Evolutionary conservation across 73 alveolate genomes (phyloP), one percentile per base, ranked within the genome.

Genomic region (Paramecium caudatum): DNA sequence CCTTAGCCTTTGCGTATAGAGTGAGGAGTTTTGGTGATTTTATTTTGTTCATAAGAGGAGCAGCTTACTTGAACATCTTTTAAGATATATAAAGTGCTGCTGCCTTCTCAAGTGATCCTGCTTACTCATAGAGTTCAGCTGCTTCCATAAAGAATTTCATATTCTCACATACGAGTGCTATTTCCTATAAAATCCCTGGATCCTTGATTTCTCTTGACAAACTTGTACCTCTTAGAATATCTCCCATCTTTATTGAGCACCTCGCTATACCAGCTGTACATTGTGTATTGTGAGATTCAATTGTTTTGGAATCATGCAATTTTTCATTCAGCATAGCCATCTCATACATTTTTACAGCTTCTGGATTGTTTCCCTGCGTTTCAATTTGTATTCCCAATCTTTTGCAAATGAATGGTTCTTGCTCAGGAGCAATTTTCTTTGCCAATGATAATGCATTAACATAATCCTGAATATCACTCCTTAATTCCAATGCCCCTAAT

Each of bases 231-330:
- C 99, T 94, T 16, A 92, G 94, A 85, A 96, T 74, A 84, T 98
- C 99, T 19, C 99, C 99, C 96, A 96, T 93, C 80, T 96, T 97
- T 43, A 98, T 95, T 16, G 99, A 96, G 88, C 98, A 93, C 68
- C 99, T 96, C 19, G 99, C 99, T 30, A 98, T 97, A n/a, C 99
- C 99, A 2, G 99, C 99, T 46, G 95, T 91, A 91, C 99, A 97
- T 78, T 92, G 91, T 49, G 95, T 92, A 95, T 97, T 96, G 91
- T 96, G 99, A 23, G 62, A 90, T 46, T 95, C 96, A 47, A 91
- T 68, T 63, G 91, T 92, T 47, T 91, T 93, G 39, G 91, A 86
- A 62, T 95, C 94, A 65, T 93, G 93, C 5, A 95, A 84, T 55
- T 90, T 94, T 34, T 92, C 97, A 81, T 94, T 87, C 16, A 65